Percentiles rank a stretch among this genome's conserved stretches.
Evolutionary conservation across 2,329 filamentous ascomycete species (phyloP).

Genomic region (Reticulascus tulasneorum): DNA sequence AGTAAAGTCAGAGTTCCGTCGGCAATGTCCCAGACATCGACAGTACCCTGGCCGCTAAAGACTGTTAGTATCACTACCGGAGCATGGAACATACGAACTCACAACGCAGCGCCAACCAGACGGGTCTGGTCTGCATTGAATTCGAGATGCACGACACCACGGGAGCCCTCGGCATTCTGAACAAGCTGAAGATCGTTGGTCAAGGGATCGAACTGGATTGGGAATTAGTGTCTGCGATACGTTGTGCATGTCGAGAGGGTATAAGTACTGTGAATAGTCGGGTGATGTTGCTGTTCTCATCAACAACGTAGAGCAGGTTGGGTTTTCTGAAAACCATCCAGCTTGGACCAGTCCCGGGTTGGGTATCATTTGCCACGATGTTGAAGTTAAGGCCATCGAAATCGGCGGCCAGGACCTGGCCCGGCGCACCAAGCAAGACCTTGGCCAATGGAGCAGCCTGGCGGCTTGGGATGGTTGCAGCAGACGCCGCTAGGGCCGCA

Average conservation of each 20-base stretch:
- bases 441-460: conserved; percentile 15
- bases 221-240: conserved; percentile 1
- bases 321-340: conserved; percentile 41
- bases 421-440: conserved; percentile 37
- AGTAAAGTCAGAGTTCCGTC: conserved; percentile 28
- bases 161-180: conserved; percentile 27
- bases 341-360: conserved; percentile 30
- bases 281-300: conserved; percentile 40
- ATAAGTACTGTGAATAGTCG: conserved; percentile 29
- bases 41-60: conserved; percentile 25
- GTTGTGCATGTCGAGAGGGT: too few relatives aligned
- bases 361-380: conserved; percentile 28
- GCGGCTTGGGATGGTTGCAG: conserved; percentile 8
- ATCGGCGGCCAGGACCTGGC: conserved; percentile 34
- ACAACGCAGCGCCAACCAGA: conserved; percentile 41
- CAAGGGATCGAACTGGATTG: conserved; percentile 25
- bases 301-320: conserved; percentile 40
- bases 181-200: conserved; percentile 25
- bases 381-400: conserved; percentile 37
- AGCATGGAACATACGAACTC: not conserved
- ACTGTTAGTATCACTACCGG: not conserved
- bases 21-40: conserved; percentile 43
- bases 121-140: conserved; percentile 40
- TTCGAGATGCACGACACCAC: conserved; percentile 43
- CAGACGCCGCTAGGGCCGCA: conserved; percentile 7